Evolutionary conservation across 163 green algal genomes (phyloP).

Genomic region (Smithsoniella earleae): DNA sequence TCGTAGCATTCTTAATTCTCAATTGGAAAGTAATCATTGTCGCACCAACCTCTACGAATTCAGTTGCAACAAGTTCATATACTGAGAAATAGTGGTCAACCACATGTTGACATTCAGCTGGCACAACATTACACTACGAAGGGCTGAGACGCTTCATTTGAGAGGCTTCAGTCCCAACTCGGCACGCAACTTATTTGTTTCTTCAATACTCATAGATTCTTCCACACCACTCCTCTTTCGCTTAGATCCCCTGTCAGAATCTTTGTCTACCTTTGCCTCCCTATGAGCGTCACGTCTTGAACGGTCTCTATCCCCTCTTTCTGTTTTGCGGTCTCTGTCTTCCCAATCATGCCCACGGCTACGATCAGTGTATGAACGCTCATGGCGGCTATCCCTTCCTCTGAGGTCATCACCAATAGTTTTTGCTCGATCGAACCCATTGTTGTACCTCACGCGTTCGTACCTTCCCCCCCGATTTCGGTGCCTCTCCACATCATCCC

Average conservation of each 20-base stretch:
- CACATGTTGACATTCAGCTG: too few species aligned
- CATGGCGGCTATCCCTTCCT: too few species aligned
- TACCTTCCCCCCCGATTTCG: neutral
- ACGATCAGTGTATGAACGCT: too few species aligned
- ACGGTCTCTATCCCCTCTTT: slow-evolving; percentile 28
- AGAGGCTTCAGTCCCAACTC: slow-evolving; percentile 68
- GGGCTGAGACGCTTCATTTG: slow-evolving; percentile 31
- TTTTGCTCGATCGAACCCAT: neutral
- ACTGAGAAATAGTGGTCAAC: too few species aligned
- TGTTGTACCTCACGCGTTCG: neutral
- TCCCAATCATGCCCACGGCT: neutral
- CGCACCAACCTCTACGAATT: too few species aligned
- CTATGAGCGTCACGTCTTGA: neutral
- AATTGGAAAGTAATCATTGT: too few species aligned
- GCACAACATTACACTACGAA: neutral
- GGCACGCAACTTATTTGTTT: slow-evolving; percentile 57
- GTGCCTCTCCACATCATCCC: neutral
- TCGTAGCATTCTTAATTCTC: too few species aligned
- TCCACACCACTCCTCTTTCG: slow-evolving; percentile 30
- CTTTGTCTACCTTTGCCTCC: neutral
- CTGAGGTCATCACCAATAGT: slow-evolving; percentile 6
- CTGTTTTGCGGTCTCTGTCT: slow-evolving; percentile 12
- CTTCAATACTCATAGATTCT: slow-evolving; percentile 42
- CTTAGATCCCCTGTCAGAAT: neutral
- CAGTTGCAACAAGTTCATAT: too few species aligned